Percentiles rank a stretch among this genome's conserved stretches.
Conservation (phyloP, 1,139 yeast species). For the Hansenula anomala region DNA sequence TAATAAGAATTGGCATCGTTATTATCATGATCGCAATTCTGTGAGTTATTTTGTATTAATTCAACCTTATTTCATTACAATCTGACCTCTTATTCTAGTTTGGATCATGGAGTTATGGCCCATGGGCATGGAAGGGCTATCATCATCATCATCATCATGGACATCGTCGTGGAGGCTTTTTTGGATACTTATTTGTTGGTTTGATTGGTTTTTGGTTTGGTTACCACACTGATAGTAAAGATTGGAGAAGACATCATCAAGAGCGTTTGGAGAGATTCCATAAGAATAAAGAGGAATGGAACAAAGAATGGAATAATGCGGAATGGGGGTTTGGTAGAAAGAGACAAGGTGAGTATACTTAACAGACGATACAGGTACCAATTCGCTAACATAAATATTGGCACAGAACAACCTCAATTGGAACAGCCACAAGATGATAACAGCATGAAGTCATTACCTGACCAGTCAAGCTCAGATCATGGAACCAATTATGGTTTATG, state of each 20-base stretch:
- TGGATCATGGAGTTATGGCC: background rate
- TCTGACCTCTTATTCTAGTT: background rate
- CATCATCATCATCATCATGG: background rate
- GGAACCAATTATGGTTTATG: too few species aligned
- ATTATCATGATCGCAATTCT: background rate
- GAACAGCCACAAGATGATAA: too few species aligned
- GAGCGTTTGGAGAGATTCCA: background rate
- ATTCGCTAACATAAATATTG: too few species aligned
- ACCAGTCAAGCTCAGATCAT: too few species aligned
- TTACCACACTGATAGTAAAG: background rate
- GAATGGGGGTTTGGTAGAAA: background rate
- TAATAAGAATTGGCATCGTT: background rate
- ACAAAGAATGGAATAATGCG: background rate
- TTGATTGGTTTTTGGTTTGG: conserved; percentile 1
- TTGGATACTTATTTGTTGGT: background rate
- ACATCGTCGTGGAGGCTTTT: background rate
- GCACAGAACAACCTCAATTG: too few species aligned
- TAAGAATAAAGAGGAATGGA: background rate
- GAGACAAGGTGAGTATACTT: background rate
- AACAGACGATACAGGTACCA: background rate
- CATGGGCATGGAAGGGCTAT: background rate
- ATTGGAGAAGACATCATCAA: background rate
- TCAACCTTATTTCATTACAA: too few species aligned
- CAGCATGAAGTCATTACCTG: too few species aligned
- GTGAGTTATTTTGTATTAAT: too few species aligned